A percentile compares a stretch with the other conserved stretches of the same genome.
These are phyloP conservation scores for Abrus precatorius DNA, from an alignment of 306 rosid genomes.

Conservation along the genomic window DNA sequence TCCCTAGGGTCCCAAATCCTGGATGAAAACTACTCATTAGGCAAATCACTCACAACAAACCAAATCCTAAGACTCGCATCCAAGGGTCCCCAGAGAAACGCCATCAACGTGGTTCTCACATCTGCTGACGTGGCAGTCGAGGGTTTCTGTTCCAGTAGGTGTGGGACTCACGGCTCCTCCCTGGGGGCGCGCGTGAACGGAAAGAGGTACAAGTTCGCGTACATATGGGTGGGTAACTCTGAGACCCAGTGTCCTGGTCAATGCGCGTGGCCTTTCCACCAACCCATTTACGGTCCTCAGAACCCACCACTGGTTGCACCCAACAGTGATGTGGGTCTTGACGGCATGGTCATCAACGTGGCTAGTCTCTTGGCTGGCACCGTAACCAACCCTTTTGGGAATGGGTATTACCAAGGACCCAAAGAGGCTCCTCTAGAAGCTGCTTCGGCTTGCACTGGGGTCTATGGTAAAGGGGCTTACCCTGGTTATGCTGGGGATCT, in stretches of 20 bases:
- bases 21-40: slow-evolving; percentile 56
- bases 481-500: slow-evolving; percentile 78
- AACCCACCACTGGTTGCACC: slow-evolving; percentile 64
- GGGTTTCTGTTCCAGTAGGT: slow-evolving; percentile 65
- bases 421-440: slow-evolving; percentile 81
- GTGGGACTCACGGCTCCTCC: slow-evolving; percentile 72
- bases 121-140: slow-evolving; percentile 60
- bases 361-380: slow-evolving; percentile 78
- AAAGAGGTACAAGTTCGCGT: slow-evolving; percentile 57
- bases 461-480: slow-evolving; percentile 77
- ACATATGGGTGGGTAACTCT: slow-evolving; percentile 80
- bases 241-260: slow-evolving; percentile 81
- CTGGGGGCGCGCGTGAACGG: slow-evolving; percentile 40
- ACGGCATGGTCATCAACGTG: slow-evolving; percentile 76
- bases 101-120: slow-evolving; percentile 68
- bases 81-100: slow-evolving; percentile 54
- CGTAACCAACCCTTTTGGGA: slow-evolving; percentile 70
- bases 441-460: slow-evolving; percentile 71
- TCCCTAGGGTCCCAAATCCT: slow-evolving; percentile 53
- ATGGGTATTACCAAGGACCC: slow-evolving; percentile 78
- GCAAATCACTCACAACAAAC: slow-evolving; percentile 62
- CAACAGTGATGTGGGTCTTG: slow-evolving; percentile 74
- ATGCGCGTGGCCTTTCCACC: slow-evolving; percentile 90
- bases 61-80: slow-evolving; percentile 56
- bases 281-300: slow-evolving; percentile 85